Evolutionary conservation across 495 filamentous ascomycete species (phyloP), one percentile per base, ranked within the genome.

Genomic region (Clavariopsis aquatica): DNA sequence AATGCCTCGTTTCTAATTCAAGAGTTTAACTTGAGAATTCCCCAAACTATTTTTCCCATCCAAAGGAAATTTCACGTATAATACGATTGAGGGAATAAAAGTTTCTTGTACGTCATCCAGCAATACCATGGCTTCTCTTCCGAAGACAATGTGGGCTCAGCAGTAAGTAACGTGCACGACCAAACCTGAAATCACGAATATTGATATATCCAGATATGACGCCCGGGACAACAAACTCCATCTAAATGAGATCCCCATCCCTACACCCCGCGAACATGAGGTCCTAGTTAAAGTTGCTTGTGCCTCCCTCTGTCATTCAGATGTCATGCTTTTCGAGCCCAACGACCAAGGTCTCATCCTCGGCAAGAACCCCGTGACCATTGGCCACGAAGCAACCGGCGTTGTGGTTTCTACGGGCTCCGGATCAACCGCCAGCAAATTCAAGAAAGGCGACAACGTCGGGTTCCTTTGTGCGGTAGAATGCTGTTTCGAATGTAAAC

Each of bases 261-360:
- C 72, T 2, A 22, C 49, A 20, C 71, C 70, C 1, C 61, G 61
- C 31, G 41, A 62, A 17, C 64, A 73, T 36, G 68, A 74, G 60
- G 13, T 74, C 15, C 66, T 74, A 29, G 71, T 74, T 56, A 71
- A 70, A 47, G 53, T 73, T 17, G 62, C 43, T 17, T 68, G 65
- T 54, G 72, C 72, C 2, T 72, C 70, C 17, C 58, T 74, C n/a
- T 74, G 72, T 65, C 72, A 73, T 53, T 70, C 70, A 1, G 70
- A 72, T 34, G 57, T 70, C 5, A 74, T 74, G 72, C 28, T 69
- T 9, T 70, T 74, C 55, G 72, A 74, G 58, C 66, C 69, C 4
- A 72, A 74, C 59, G 67, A 70, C 24, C 66, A 69, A 59, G 70
- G 70, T 7, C 58, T 72, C 19, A 64, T 62, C n/a, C 52, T 70